Percentiles rank a stretch among this genome's conserved stretches.
These are phyloP conservation scores for Umbelopsis sp. DNA, from an alignment of 192 early-diverging fungal genomes.

Conservation along the genomic window DNA sequence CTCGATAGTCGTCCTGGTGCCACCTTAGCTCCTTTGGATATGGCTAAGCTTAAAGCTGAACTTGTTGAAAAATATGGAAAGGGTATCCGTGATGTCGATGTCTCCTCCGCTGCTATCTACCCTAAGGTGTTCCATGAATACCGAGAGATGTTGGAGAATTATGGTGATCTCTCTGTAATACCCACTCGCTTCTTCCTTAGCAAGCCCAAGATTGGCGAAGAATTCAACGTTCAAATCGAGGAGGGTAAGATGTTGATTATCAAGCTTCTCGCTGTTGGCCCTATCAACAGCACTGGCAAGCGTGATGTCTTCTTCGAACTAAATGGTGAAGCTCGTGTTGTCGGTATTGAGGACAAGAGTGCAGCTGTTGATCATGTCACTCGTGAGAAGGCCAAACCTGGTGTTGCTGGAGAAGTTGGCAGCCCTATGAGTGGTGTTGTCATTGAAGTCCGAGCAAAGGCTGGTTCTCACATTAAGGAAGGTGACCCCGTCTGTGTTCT, in stretches of 20 bases:
- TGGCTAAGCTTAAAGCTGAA: conserved; percentile 69
- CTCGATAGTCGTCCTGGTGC: conserved; percentile 89
- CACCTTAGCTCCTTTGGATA: conserved; percentile 76
- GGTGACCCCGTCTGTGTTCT: conserved; percentile 92
- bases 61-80: conserved; percentile 83
- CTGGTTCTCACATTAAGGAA: conserved; percentile 80
- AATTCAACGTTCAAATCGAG: conserved; percentile 85
- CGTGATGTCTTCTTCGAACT: conserved; percentile 96
- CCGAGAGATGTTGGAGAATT: conserved; percentile 68
- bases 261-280: conserved; percentile 87
- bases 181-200: conserved; percentile 91
- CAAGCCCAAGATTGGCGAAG: conserved; percentile 86
- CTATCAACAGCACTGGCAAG: conserved; percentile 73
- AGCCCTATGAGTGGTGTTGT: conserved; percentile 98
- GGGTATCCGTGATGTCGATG: conserved; percentile 82
- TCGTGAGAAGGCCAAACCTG: conserved; percentile 76
- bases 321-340: conserved; percentile 91
- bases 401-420: conserved; percentile 79
- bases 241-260: conserved; percentile 90
- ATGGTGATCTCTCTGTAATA: conserved; percentile 85
- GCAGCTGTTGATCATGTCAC: conserved; percentile 64
- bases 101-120: conserved; percentile 88
- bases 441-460: conserved; percentile 86
- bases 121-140: conserved; percentile 93
- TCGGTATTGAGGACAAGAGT: conserved; percentile 68